Evolutionary conservation across 495 filamentous ascomycete species (phyloP).

Genomic region (Cetradonia linearis): DNA sequence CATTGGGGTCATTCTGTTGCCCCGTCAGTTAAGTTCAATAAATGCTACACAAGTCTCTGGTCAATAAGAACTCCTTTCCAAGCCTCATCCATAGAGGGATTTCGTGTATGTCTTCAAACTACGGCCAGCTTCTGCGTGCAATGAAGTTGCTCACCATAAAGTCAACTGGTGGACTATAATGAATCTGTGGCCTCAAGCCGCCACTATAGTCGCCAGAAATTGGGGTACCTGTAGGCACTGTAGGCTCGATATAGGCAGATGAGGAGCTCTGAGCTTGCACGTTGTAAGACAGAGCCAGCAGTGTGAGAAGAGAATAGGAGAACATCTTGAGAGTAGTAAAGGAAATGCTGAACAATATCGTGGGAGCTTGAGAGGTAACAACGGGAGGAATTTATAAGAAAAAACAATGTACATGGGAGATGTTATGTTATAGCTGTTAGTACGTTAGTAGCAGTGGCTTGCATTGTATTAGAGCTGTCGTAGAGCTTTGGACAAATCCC

Average conservation of each 20-base stretch:
- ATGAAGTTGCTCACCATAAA: conserved; percentile 36
- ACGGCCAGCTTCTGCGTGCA: background rate
- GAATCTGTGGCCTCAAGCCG: conserved; percentile 40
- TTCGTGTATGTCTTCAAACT: background rate
- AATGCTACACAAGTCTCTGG: background rate
- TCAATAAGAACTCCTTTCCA: background rate
- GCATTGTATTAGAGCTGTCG: conserved; percentile 1
- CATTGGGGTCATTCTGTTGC: conserved; percentile 45
- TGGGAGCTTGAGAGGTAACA: background rate
- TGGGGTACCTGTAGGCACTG: conserved; percentile 32
- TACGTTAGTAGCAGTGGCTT: background rate
- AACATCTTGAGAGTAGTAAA: background rate
- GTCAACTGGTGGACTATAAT: conserved; percentile 42
- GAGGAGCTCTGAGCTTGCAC: conserved; percentile 20
- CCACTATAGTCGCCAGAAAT: conserved; percentile 36
- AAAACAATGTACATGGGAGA: conserved; percentile 15
- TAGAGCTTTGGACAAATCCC: background rate
- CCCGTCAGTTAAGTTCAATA: background rate
- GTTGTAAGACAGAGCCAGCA: background rate
- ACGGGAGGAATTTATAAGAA: conserved; percentile 1
- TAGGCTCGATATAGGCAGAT: conserved; percentile 25
- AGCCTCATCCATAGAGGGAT: background rate
- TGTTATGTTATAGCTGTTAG: background rate
- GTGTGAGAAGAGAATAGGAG: background rate
- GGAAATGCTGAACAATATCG: background rate